Conservation (phyloP, 23 red algal species). For the Gracilariopsis chorda region DNA sequence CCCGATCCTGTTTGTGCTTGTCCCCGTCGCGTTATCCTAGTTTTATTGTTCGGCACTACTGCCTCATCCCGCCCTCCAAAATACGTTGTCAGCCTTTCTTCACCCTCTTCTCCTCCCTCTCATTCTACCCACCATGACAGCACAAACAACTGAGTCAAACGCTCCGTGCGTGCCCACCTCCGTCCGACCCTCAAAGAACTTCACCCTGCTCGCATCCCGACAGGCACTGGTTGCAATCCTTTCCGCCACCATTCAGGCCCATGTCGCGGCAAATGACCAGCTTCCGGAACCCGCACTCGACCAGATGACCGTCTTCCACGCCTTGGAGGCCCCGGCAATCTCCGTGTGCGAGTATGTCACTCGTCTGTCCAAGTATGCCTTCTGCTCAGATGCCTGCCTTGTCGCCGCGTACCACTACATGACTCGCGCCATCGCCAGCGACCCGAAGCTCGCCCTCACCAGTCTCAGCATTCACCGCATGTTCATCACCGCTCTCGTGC, state of each 20-base stretch:
- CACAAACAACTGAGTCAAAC: not conserved
- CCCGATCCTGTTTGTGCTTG: too few species aligned
- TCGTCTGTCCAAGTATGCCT: conserved; percentile 86
- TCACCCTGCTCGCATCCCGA: conserved; percentile 48
- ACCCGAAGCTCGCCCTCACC: conserved; percentile 59
- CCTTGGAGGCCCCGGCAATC: conserved; percentile 72
- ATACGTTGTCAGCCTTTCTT: conserved; percentile 26
- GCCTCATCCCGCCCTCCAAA: too few species aligned
- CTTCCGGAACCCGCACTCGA: conserved; percentile 22
- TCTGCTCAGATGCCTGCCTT: conserved; percentile 87
- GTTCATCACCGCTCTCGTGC: conserved; percentile 80
- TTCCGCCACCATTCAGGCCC: conserved; percentile 17
- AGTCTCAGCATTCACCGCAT: conserved; percentile 80
- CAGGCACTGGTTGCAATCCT: conserved; percentile 28
- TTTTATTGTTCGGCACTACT: too few species aligned
- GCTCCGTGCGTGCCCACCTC: not conserved
- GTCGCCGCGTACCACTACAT: conserved; percentile 82
- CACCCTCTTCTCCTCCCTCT: not conserved
- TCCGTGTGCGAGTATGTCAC: conserved; percentile 74
- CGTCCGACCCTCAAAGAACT: not conserved
- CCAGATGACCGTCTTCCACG: conserved; percentile 82
- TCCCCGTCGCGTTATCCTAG: too few species aligned
- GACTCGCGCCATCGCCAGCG: not conserved
- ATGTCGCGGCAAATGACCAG: not conserved
- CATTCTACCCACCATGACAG: conserved; percentile 15